Evolutionary conservation across 1,284 basidiomycete species (phyloP).

Genomic region (Malassezia cuniculi): DNA sequence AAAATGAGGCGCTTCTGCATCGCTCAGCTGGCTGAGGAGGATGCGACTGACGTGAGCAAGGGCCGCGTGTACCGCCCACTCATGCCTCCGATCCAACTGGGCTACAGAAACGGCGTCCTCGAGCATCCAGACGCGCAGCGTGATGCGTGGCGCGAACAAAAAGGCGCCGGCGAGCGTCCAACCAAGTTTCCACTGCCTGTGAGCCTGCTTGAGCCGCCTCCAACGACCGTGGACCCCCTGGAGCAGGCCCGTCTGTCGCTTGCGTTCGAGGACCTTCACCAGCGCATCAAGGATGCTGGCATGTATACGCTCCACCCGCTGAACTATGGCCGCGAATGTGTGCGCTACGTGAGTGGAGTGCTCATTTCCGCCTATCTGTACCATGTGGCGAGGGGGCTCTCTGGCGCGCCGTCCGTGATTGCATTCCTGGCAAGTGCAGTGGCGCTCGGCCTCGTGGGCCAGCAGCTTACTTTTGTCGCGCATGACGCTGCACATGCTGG

Average conservation of each 20-base stretch:
- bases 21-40: slow-evolving; percentile 56
- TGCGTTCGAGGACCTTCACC: slow-evolving; percentile 70
- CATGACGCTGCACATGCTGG: slow-evolving; percentile 93
- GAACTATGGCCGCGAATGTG: slow-evolving; percentile 79
- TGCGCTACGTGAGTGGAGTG: slow-evolving; percentile 61
- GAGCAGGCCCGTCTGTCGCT: slow-evolving; percentile 60
- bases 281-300: slow-evolving; percentile 62
- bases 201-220: slow-evolving; percentile 42
- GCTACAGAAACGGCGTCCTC: slow-evolving; percentile 47
- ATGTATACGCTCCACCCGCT: slow-evolving; percentile 71
- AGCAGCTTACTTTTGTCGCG: slow-evolving; percentile 80
- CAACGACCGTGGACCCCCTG: slow-evolving; percentile 47
- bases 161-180: slow-evolving; percentile 15
- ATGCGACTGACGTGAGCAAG: slow-evolving; percentile 30
- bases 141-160: slow-evolving; percentile 18
- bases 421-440: slow-evolving; percentile 57
- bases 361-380: slow-evolving; percentile 56
- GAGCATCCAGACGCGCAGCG: slow-evolving; percentile 41
- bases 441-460: slow-evolving; percentile 78
- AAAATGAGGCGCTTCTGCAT: slow-evolving; percentile 61
- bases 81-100: slow-evolving; percentile 74
- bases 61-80: slow-evolving; percentile 60
- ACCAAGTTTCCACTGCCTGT: slow-evolving; percentile 32
- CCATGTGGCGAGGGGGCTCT: slow-evolving; percentile 22
- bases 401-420: not conserved